phyloP scores from a whole-genome alignment of 129 eudicot species.

The Ambrosia trifida region DNA sequence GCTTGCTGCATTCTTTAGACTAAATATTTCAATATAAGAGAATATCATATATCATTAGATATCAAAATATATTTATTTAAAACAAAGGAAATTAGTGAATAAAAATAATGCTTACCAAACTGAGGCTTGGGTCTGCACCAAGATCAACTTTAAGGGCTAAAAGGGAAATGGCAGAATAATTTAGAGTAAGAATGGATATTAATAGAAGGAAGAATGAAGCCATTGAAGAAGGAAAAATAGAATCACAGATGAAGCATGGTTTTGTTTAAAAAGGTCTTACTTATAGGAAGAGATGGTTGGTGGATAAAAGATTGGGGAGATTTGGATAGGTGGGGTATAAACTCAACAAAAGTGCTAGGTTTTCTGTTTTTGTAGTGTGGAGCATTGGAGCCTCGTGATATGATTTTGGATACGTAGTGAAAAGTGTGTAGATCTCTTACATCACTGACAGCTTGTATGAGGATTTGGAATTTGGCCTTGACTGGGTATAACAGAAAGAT shows the following conservation, averaged over 20 bases:
- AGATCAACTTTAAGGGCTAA: slow-evolving; percentile 65
- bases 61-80: background rate
- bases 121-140: slow-evolving; percentile 31
- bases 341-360: slow-evolving; percentile 32
- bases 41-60: background rate
- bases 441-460: slow-evolving; percentile 19
- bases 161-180: slow-evolving; percentile 27
- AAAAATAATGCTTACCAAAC: slow-evolving; percentile 40
- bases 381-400: slow-evolving; percentile 49
- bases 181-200: slow-evolving; percentile 35
- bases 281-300: slow-evolving; percentile 44
- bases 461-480: slow-evolving; percentile 30
- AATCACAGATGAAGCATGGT: slow-evolving; percentile 35
- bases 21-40: slow-evolving; percentile 19
- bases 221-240: slow-evolving; percentile 35
- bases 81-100: background rate
- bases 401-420: slow-evolving; percentile 37
- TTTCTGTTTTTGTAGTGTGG: slow-evolving; percentile 24
- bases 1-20: slow-evolving; percentile 65
- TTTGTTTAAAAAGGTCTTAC: slow-evolving; percentile 39
- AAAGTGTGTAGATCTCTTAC: slow-evolving; percentile 26
- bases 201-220: slow-evolving; percentile 30
- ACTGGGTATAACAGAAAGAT: too few relatives aligned
- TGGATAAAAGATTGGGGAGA: background rate
- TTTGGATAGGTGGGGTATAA: slow-evolving; percentile 9